These are phyloP conservation scores for Cryptosporidium sp. DNA, from an alignment of 169 alveolate genomes.

Conservation along the genomic window DNA sequence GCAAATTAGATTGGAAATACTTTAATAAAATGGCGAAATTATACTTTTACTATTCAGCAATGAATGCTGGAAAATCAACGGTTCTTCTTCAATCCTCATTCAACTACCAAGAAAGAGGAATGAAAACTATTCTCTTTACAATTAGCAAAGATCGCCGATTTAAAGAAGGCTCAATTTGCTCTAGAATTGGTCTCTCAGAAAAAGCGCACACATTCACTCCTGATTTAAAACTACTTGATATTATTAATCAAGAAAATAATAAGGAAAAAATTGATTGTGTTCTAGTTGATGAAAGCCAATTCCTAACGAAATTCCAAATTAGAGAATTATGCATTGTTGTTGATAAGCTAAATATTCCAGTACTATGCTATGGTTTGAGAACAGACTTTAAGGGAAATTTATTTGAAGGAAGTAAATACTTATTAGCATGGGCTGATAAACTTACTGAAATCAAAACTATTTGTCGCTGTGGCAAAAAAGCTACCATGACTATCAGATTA, in stretches of 20 bases:
- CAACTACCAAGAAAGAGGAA: conserved; percentile 59
- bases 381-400: conserved; percentile 57
- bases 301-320: conserved; percentile 45
- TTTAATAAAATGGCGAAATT: conserved; percentile 31
- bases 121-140: conserved; percentile 56
- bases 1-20: not conserved
- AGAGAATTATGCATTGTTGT: conserved; percentile 41
- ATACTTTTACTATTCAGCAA: conserved; percentile 70
- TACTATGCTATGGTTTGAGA: conserved; percentile 60
- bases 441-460: conserved; percentile 58
- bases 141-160: not conserved
- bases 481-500: conserved; percentile 57
- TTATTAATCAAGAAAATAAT: not conserved
- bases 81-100: conserved; percentile 62
- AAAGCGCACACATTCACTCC: not conserved
- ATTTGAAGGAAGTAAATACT: conserved; percentile 57
- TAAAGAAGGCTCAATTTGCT: conserved; percentile 1
- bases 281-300: conserved; percentile 46
- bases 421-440: conserved; percentile 73
- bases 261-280: conserved; percentile 29
- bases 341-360: conserved; percentile 52
- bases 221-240: conserved; percentile 9
- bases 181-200: conserved; percentile 70
- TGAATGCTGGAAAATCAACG: conserved; percentile 74
- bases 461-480: conserved; percentile 62